Evolutionary conservation across 2,329 filamentous ascomycete species (phyloP).

Genomic region (Cadophora sp.): DNA sequence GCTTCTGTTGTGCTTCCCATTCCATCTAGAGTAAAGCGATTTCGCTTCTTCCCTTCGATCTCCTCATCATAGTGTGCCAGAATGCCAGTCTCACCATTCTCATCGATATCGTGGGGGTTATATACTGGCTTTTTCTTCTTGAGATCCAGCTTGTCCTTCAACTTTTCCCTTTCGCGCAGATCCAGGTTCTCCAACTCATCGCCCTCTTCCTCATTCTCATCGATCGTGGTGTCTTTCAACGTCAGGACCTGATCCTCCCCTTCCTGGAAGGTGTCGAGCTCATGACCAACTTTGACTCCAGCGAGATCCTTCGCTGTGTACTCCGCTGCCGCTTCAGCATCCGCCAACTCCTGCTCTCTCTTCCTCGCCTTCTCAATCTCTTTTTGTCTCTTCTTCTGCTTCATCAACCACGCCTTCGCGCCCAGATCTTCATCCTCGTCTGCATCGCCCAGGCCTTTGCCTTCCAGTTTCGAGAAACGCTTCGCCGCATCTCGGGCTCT

Average conservation of each 20-base stretch:
- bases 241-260: constrained; percentile 89
- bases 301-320: constrained; percentile 88
- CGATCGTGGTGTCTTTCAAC: constrained; percentile 89
- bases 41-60: constrained; percentile 87
- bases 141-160: constrained; percentile 77
- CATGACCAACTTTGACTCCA: constrained; percentile 91
- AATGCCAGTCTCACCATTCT: constrained; percentile 69
- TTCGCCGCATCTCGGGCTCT: constrained; percentile 86
- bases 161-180: constrained; percentile 73
- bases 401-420: constrained; percentile 85
- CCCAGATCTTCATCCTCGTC: constrained; percentile 72
- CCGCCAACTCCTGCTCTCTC: constrained; percentile 77
- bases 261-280: constrained; percentile 80
- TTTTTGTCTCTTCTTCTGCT: constrained; percentile 92
- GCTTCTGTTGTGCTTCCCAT: constrained; percentile 73
- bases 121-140: constrained; percentile 93
- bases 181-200: constrained; percentile 87
- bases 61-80: constrained; percentile 96
- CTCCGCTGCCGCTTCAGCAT: constrained; percentile 74
- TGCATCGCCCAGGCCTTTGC: constrained; percentile 81
- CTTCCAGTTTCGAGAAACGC: constrained; percentile 77
- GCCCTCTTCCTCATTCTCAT: constrained; percentile 82
- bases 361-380: constrained; percentile 81
- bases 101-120: constrained; percentile 77
- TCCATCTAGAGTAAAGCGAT: constrained; percentile 85